Base-by-base conservation (phyloP, 2,329 filamentous ascomycete genomes). In the Graphilbum sp. region DNA sequence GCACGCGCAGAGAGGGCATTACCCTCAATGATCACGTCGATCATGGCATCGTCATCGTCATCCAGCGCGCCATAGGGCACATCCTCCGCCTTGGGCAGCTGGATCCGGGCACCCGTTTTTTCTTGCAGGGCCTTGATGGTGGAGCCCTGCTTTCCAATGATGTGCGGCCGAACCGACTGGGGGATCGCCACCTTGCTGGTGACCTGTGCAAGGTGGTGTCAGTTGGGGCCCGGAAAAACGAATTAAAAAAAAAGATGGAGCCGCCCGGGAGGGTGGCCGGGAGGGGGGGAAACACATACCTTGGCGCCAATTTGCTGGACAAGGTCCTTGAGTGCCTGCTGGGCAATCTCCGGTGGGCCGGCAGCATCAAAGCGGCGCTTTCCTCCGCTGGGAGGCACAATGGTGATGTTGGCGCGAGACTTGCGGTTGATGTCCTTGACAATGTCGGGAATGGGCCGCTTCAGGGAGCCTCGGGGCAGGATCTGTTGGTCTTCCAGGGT, bases 371-470 rank as follows among this genome's bases (percentile, higher is more conserved):
- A 92, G 49, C 79, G 76, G 48, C 86, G 67, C 29, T 72, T 70
- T 18, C 81, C 83, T 45, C 73, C 77, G 45, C 76, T 70, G n/a
- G 77, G 75, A 42, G 73, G 71, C 41, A 73, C 73, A 67, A 87
- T 79, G 48, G 80, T 78, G 47, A 98, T 74, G 48, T 75, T 83
- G 41, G 87, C 86, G 54, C 88, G 86, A 43, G 84, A 93, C 53
- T 80, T 83, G 60, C 80, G 83, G 62, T 93, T 95, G 60, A 96
- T 83, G 47, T 95, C 86, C 54, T 84, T 82, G 52, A 95, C 65
- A 46, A 90, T 78, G 47, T 96, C 88, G 24, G 75, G 66, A 37
- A 95, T 67, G 8, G 88, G 84, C 49, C 84, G 84, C 67, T 82
- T 92, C 51, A 95, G 64, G 55, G 93, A 77, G 42, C 64, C 66